Evolutionary conservation across 306 rosid genomes (phyloP), one percentile per base, ranked within the genome.

Genomic region (Rosa lucieae): DNA sequence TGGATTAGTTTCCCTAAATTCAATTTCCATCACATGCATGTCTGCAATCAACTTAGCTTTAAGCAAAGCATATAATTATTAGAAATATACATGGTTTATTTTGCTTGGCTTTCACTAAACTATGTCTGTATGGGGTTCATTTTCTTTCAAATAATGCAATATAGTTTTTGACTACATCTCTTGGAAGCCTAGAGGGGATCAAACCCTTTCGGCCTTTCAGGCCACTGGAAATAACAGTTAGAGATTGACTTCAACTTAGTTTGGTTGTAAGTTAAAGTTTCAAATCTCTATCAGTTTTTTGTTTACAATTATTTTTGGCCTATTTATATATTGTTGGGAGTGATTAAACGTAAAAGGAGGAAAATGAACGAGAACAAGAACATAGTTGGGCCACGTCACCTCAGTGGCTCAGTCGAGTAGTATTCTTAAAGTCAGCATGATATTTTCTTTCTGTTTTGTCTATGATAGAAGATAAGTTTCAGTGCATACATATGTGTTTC

Each of bases 401-500:
- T 59, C 23, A 44, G 37, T 15, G 11, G 48, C 44, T 17, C 17
- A 40, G 69, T 74, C 78, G 26, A 26, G 59, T 59, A 43, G 58
- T 26, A 44, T 23, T 61, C 58, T 62, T 37, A 6, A 74, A 67
- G 79, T 74, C 74, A 47, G 55, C 71, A 51, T 61, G 52, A 65
- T n/a, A 65, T 65, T 73, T 46, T 80, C 75, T 65, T 74, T 61
- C 74, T 46, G 59, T 62, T 63, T 55, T 74, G n/a, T 73, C n/a
- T 55, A 62, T 10, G 59, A 48, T 70, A 77, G 8, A 23, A 18
- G 13, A 75, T 59, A 21, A 53, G 18, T 8, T 52, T 32, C 70
- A 35, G 10, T 11, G 72, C 26, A 73, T 72, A 59, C 67, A 13
- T 53, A 5, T 39, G 48, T 21, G 47, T 56, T 53, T 10, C 26